These are phyloP conservation scores for Globisporangium polare DNA, from an alignment of 352 stramenopile species.

Conservation along the genomic window DNA sequence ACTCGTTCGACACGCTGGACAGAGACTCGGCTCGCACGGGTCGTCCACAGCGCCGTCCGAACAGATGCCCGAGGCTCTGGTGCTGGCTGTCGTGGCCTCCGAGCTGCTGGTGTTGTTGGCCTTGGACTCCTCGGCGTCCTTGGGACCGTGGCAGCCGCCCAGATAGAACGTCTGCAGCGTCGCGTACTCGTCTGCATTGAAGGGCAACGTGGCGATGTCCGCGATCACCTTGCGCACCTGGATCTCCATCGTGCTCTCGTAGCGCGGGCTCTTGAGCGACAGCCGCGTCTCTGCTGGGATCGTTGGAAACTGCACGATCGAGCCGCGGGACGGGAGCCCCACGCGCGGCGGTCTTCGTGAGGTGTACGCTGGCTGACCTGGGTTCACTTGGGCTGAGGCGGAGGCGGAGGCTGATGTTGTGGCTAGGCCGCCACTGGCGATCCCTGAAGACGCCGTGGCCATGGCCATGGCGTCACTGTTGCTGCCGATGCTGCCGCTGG, in stretches of 20 bases:
- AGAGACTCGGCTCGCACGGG: constrained; percentile 26
- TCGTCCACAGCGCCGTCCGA: constrained; percentile 22
- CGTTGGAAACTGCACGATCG: constrained; percentile 28
- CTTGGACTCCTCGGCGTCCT: constrained; percentile 12
- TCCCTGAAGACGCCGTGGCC: constrained; percentile 14
- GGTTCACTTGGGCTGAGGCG: background rate
- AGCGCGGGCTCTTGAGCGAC: constrained; percentile 64
- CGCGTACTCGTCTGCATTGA: constrained; percentile 61
- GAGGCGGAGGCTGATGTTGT: constrained; percentile 17
- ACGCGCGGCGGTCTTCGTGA: constrained; percentile 24
- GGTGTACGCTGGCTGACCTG: constrained; percentile 1
- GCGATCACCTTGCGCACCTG: constrained; percentile 64
- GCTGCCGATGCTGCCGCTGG: constrained; percentile 40
- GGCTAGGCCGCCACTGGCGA: constrained; percentile 9
- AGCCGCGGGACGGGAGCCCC: constrained; percentile 41
- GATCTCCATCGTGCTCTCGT: constrained; percentile 69
- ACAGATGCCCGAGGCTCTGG: background rate
- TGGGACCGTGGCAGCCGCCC: constrained; percentile 37
- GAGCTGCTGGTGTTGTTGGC: background rate
- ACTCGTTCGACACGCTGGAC: constrained; percentile 38
- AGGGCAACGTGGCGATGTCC: constrained; percentile 59
- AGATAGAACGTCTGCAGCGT: constrained; percentile 63
- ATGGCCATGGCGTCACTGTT: constrained; percentile 32
- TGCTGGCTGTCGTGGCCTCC: background rate
- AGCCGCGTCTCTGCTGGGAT: constrained; percentile 38